Evolutionary conservation across 495 filamentous ascomycete species (phyloP).

Genomic region (Hyaloscypha variabilis): DNA sequence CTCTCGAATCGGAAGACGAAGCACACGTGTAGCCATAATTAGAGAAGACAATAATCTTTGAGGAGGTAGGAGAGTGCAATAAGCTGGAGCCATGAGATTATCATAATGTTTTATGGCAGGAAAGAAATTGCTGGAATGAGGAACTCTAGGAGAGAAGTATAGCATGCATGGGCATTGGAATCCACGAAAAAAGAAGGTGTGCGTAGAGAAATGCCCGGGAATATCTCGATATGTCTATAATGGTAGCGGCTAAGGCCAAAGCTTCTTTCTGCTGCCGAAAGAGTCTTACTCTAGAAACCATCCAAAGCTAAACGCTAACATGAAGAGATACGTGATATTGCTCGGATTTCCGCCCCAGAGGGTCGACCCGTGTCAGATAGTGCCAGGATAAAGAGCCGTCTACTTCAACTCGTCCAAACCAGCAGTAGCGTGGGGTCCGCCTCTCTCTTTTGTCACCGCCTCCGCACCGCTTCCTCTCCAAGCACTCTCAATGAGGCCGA

Average conservation of each 20-base stretch:
- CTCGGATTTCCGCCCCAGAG: background rate
- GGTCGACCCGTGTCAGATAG: background rate
- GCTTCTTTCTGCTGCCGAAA: background rate
- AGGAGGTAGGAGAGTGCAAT: too few relatives aligned
- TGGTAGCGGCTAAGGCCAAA: background rate
- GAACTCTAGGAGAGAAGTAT: too few relatives aligned
- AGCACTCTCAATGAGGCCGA: slow-evolving; percentile 84
- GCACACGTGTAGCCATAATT: too few relatives aligned
- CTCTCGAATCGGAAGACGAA: too few relatives aligned
- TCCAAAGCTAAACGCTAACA: background rate
- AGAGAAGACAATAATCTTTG: too few relatives aligned
- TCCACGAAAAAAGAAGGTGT: too few relatives aligned
- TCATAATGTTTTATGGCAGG: too few relatives aligned
- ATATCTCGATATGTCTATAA: background rate
- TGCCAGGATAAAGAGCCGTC: background rate
- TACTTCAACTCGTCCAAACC: slow-evolving; percentile 37
- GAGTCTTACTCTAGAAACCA: background rate
- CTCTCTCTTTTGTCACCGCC: slow-evolving; percentile 53
- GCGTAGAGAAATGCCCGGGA: background rate
- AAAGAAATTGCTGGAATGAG: too few relatives aligned
- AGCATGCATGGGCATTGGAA: too few relatives aligned
- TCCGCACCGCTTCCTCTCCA: slow-evolving; percentile 88
- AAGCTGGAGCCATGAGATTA: too few relatives aligned
- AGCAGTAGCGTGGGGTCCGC: slow-evolving; percentile 51
- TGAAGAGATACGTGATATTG: background rate